Evolutionary conservation across 805 yeast species (phyloP).

Genomic region (Kodamaea neixiangensis): DNA sequence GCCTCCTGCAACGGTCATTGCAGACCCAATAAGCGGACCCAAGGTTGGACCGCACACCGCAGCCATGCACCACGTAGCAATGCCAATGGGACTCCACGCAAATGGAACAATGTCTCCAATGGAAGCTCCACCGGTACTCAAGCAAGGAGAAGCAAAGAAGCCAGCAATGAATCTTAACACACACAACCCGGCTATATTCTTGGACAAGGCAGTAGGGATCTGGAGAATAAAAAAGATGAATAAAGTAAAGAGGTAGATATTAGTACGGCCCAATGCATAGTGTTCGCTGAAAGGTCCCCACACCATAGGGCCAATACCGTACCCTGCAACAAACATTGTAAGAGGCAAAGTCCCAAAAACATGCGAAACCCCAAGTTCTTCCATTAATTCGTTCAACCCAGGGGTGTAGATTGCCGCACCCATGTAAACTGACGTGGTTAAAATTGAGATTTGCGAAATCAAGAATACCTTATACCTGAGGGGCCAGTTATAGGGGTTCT

Average conservation of each 20-base stretch:
- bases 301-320: conserved; percentile 61
- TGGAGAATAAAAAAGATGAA: conserved; percentile 52
- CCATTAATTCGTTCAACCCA: conserved; percentile 43
- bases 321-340: conserved; percentile 57
- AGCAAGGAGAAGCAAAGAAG: conserved; percentile 51
- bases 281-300: conserved; percentile 62
- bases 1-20: conserved; percentile 41
- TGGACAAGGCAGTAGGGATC: conserved; percentile 54
- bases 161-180: conserved; percentile 56
- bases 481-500: conserved; percentile 61
- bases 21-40: conserved; percentile 58
- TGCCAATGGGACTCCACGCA: conserved; percentile 46
- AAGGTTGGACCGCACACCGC: conserved; percentile 56
- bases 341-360: conserved; percentile 53
- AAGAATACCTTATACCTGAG: conserved; percentile 37
- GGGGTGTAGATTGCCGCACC: conserved; percentile 62
- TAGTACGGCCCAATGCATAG: conserved; percentile 53
- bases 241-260: conserved; percentile 48
- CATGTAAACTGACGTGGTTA: conserved; percentile 54
- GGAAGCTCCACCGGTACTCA: conserved; percentile 54
- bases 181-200: conserved; percentile 52
- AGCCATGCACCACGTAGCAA: conserved; percentile 55
- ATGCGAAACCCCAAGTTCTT: conserved; percentile 47
- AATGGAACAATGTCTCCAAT: conserved; percentile 49
- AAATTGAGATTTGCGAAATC: conserved; percentile 39